phyloP scores from a whole-genome alignment of 2,329 filamentous ascomycete genomes.

The Ophiostoma australiae region DNA sequence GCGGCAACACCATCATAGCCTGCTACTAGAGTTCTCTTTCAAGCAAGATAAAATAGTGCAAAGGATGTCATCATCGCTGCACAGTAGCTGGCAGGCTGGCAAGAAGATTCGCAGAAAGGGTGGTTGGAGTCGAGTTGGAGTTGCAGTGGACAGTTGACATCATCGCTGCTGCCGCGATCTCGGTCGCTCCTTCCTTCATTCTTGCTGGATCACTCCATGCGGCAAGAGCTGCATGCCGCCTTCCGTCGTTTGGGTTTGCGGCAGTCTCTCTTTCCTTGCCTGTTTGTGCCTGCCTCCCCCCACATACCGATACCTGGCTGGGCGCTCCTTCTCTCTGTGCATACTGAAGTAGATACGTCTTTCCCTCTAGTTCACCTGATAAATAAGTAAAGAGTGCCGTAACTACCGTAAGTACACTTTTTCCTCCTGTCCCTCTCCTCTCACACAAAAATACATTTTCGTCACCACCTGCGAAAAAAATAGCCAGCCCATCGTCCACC shows the following conservation, averaged over 20 bases:
- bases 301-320: slow-evolving; percentile 13
- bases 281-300: not conserved
- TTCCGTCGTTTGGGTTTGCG: not conserved
- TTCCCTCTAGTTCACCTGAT: not conserved
- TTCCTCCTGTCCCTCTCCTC: slow-evolving; percentile 3
- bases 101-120: no score
- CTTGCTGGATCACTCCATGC: not conserved
- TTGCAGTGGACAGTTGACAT: slow-evolving; percentile 2
- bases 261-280: not conserved
- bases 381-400: not conserved
- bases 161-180: not conserved
- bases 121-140: not conserved
- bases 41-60: not conserved
- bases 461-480: slow-evolving; percentile 14
- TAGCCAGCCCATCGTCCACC: not conserved
- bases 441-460: slow-evolving; percentile 16
- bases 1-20: not conserved
- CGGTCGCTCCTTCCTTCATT: slow-evolving; percentile 1
- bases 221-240: slow-evolving; percentile 1
- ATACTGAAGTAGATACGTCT: not conserved
- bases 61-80: not conserved
- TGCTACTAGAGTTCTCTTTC: not conserved
- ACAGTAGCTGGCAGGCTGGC: not conserved
- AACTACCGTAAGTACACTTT: not conserved
- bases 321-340: not conserved